Evolutionary conservation across 257 asterid genomes (phyloP).

Genomic region (Lavandula angustifolia): DNA sequence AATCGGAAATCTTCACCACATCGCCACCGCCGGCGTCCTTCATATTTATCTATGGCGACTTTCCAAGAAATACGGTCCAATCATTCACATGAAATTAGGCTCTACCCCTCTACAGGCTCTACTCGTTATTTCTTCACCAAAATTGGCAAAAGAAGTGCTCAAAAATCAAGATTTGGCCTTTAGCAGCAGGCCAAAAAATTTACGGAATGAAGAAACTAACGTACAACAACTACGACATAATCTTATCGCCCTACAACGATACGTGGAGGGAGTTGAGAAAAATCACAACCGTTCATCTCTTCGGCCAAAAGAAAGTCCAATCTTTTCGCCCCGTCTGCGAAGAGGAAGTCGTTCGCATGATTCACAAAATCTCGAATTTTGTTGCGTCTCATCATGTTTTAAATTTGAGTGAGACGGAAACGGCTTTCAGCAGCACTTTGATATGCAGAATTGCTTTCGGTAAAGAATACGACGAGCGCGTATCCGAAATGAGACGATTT

Average conservation of each 20-base stretch:
- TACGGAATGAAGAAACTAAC: background rate
- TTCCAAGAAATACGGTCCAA: constrained; percentile 23
- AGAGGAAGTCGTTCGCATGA: background rate
- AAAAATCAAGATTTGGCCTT: constrained; percentile 28
- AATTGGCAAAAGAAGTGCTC: constrained; percentile 16
- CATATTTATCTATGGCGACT: constrained; percentile 13
- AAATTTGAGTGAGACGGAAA: background rate
- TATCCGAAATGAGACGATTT: background rate
- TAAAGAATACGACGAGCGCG: background rate
- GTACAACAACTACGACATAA: constrained; percentile 17
- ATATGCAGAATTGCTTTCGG: constrained; percentile 10
- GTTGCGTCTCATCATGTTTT: background rate
- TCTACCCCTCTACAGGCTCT: constrained; percentile 1
- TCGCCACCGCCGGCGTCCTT: background rate
- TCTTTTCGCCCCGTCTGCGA: constrained; percentile 18
- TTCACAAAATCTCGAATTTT: background rate
- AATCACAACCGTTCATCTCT: constrained; percentile 14
- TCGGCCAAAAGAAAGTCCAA: constrained; percentile 5
- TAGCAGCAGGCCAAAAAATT: constrained; percentile 16
- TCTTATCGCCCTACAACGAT: constrained; percentile 12
- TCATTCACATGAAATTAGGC: constrained; percentile 20
- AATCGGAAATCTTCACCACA: constrained; percentile 28
- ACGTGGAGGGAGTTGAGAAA: constrained; percentile 25
- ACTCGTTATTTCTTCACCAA: constrained; percentile 21
- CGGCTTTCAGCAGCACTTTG: background rate